Conservation (phyloP, 2,329 filamentous ascomycete genomes). For the Phyllosticta citriasiana region DNA sequence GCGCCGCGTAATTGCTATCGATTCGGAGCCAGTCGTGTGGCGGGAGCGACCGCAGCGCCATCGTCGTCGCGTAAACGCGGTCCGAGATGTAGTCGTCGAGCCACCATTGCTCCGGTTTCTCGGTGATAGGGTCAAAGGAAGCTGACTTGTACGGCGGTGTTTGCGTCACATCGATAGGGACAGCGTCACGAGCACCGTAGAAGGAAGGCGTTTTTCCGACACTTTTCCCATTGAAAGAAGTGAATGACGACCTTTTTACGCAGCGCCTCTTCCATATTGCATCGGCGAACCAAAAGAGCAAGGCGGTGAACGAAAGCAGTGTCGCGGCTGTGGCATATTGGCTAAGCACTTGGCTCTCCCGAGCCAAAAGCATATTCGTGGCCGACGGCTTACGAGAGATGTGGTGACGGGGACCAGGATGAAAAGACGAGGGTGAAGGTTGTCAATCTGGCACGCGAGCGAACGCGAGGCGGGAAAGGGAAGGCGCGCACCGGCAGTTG, state of each 20-base stretch:
- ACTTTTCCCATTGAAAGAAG: background rate
- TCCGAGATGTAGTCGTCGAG: background rate
- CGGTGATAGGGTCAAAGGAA: background rate
- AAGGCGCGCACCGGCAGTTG: background rate
- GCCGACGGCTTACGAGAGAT: background rate
- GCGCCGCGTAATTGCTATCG: background rate
- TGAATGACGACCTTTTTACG: background rate
- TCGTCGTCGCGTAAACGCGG: background rate
- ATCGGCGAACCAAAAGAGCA: background rate
- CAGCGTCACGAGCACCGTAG: background rate
- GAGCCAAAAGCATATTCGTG: background rate
- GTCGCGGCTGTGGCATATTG: background rate
- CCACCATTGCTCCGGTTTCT: background rate
- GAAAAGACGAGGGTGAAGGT: background rate
- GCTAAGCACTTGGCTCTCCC: background rate
- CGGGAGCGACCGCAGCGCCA: background rate
- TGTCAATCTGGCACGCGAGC: background rate
- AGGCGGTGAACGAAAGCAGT: background rate
- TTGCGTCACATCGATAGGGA: background rate
- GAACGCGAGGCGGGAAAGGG: background rate
- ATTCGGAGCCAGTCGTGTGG: conserved; percentile 5
- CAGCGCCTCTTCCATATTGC: background rate
- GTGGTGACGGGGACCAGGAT: background rate
- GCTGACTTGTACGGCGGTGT: background rate
- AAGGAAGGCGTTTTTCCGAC: background rate